These are phyloP conservation scores for Lyophyllum semitale DNA, from an alignment of 768 basidiomycete species.

Conservation along the genomic window DNA sequence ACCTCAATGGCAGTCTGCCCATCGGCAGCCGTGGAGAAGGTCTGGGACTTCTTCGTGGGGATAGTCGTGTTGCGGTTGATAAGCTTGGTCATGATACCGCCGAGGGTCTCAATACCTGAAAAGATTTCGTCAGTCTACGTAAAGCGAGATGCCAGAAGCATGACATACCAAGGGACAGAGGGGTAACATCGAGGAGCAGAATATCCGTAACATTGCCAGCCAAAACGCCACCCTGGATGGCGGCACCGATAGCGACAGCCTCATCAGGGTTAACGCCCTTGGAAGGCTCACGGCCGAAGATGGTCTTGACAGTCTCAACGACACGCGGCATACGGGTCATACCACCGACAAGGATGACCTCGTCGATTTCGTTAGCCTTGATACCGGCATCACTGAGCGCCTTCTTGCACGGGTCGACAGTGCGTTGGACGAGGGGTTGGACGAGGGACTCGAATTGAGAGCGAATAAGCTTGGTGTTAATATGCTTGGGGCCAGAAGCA, in stretches of 20 bases:
- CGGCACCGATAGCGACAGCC: constrained; percentile 97
- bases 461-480: constrained; percentile 88
- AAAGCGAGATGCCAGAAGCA: background rate
- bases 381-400: constrained; percentile 92
- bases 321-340: constrained; percentile 99
- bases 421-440: constrained; percentile 79
- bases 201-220: constrained; percentile 97
- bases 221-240: constrained; percentile 97
- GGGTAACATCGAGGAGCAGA: constrained; percentile 93
- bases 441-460: constrained; percentile 91
- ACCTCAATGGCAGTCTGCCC: constrained; percentile 99
- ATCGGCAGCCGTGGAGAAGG: constrained; percentile 98
- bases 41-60: constrained; percentile 99
- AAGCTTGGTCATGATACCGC: constrained; percentile 99
- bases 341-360: constrained; percentile 97
- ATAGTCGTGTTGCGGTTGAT: constrained; percentile 99
- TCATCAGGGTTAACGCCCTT: constrained; percentile 99
- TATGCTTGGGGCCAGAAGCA: constrained; percentile 93
- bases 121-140: background rate
- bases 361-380: constrained; percentile 90
- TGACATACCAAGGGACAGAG: constrained; percentile 85
- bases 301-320: constrained; percentile 85
- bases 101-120: constrained; percentile 88
- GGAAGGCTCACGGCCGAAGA: constrained; percentile 95
- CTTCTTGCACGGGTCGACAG: constrained; percentile 96